Conservation (phyloP, 2,329 filamentous ascomycete species). For the Clarireedia homoeocarpa region DNA sequence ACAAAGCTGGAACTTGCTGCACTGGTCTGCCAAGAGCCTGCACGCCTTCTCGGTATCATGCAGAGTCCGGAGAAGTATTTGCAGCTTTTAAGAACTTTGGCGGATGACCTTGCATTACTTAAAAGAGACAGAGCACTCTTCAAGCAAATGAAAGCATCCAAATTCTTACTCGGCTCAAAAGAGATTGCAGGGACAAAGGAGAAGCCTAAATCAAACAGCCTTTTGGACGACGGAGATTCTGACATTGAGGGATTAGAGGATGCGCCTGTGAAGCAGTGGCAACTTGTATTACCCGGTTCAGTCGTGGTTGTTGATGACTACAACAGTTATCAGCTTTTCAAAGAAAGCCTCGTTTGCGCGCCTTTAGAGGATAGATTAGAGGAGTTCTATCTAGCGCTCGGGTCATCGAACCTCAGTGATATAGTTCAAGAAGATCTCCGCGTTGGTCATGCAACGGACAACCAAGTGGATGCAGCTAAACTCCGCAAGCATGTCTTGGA, state of each 20-base stretch:
- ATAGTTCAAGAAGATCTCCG: slow-evolving; percentile 72
- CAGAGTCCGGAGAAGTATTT: slow-evolving; percentile 82
- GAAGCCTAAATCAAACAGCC: slow-evolving; percentile 12
- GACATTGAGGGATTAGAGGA: slow-evolving; percentile 38
- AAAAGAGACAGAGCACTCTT: slow-evolving; percentile 75
- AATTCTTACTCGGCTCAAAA: slow-evolving; percentile 76
- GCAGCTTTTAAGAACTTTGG: slow-evolving; percentile 70
- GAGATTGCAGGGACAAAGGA: slow-evolving; percentile 44
- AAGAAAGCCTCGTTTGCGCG: slow-evolving; percentile 72
- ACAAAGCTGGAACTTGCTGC: slow-evolving; percentile 78
- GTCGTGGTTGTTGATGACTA: slow-evolving; percentile 84
- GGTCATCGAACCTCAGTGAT: slow-evolving; percentile 66
- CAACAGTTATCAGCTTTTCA: slow-evolving; percentile 82
- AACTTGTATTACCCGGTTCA: slow-evolving; percentile 61
- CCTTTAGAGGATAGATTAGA: slow-evolving; percentile 87
- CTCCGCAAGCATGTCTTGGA: slow-evolving; percentile 79
- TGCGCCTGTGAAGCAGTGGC: slow-evolving; percentile 44
- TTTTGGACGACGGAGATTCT: slow-evolving; percentile 33
- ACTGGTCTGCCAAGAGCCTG: slow-evolving; percentile 77
- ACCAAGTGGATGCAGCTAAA: slow-evolving; percentile 60
- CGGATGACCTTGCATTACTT: slow-evolving; percentile 60
- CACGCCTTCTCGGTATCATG: slow-evolving; percentile 70
- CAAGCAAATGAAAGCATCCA: slow-evolving; percentile 63
- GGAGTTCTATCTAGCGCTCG: slow-evolving; percentile 74
- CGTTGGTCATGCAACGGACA: slow-evolving; percentile 50